Percentiles rank a stretch among this genome's conserved stretches.
Conservation (phyloP, 768 basidiomycete genomes). For the Serendipita sp. region DNA sequence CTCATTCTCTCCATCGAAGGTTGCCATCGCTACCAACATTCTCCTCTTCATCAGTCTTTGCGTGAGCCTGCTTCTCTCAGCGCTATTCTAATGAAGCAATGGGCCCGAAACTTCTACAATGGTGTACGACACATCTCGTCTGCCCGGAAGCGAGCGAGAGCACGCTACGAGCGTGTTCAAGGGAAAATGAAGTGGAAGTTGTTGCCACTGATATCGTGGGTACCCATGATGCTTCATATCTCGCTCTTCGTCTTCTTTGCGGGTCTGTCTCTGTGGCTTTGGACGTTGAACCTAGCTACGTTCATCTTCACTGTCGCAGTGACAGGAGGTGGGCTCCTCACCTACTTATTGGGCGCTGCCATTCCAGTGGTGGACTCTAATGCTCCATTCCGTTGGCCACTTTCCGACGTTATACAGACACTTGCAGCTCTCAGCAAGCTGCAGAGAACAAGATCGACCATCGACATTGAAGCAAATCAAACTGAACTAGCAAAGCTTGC, state of each 20-base stretch:
- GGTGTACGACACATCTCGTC: neutral
- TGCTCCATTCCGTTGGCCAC: neutral
- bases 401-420: neutral
- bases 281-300: neutral
- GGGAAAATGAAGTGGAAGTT: neutral
- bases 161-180: neutral
- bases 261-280: neutral
- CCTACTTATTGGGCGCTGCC: neutral
- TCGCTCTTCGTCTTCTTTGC: neutral
- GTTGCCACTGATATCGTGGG: neutral
- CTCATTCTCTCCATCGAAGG: neutral
- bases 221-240: neutral
- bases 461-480: neutral
- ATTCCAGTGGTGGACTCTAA: neutral
- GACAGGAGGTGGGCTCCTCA: neutral
- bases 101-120: neutral
- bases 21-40: neutral
- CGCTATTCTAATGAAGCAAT: neutral
- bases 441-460: neutral
- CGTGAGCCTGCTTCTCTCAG: neutral
- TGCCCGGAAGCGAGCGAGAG: neutral
- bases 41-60: neutral
- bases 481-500: neutral
- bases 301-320: neutral
- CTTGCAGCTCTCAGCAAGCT: neutral